These are phyloP conservation scores for Bipolaris cookei DNA, from an alignment of 2,329 filamentous ascomycete species.

Conservation along the genomic window DNA sequence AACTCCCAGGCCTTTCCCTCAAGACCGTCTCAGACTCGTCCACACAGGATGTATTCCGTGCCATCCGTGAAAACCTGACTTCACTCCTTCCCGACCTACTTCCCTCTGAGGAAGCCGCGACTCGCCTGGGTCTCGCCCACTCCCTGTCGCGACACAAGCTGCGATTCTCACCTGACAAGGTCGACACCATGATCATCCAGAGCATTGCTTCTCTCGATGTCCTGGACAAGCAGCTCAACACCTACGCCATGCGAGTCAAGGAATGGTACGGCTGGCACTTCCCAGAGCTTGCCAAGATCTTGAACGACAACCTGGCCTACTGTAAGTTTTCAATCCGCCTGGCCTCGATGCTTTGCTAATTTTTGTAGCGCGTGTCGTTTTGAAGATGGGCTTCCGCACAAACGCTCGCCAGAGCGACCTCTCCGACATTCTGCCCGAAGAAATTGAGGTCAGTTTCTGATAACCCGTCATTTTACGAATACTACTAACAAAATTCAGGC, in stretches of 20 bases:
- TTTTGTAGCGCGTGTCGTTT: conserved; percentile 70
- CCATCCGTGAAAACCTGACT: conserved; percentile 87
- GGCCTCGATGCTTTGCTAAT: background rate
- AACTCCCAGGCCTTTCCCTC: conserved; percentile 86
- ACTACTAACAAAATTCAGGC: conserved; percentile 34
- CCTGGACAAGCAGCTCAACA: conserved; percentile 97
- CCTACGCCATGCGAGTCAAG: conserved; percentile 98
- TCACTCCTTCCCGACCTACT: conserved; percentile 89
- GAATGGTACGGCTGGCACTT: conserved; percentile 99
- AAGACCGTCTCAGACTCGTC: conserved; percentile 80
- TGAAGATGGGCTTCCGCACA: conserved; percentile 86
- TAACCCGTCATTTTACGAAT: background rate
- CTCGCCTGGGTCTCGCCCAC: conserved; percentile 95
- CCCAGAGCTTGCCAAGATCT: conserved; percentile 89
- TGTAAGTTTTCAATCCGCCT: conserved; percentile 34
- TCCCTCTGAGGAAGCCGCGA: conserved; percentile 86
- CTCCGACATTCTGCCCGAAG: conserved; percentile 83
- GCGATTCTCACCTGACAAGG: conserved; percentile 98
- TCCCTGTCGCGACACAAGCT: conserved; percentile 92
- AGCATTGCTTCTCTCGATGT: conserved; percentile 89
- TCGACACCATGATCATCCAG: conserved; percentile 99
- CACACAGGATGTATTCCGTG: conserved; percentile 89
- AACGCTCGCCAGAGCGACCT: conserved; percentile 79
- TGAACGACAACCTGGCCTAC: conserved; percentile 80
- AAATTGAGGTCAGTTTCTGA: conserved; percentile 68